Conservation (phyloP, 2,329 filamentous ascomycete species). For the Pseudomassariella vexata region DNA sequence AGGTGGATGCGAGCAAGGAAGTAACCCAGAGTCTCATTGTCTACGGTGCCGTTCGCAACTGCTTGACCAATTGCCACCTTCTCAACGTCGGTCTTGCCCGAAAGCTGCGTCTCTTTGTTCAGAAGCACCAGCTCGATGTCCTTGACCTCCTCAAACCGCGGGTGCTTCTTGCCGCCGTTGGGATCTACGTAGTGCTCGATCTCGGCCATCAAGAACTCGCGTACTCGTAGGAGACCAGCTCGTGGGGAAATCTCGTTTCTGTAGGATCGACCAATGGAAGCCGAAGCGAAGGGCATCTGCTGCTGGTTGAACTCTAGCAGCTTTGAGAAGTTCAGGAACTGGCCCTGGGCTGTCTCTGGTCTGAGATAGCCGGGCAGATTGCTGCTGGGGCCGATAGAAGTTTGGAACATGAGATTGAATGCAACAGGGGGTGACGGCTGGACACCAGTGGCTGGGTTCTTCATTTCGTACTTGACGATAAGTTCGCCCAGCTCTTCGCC, state of each 20-base stretch:
- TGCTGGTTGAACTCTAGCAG: slow-evolving; percentile 94
- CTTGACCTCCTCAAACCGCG: slow-evolving; percentile 79
- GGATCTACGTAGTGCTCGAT: slow-evolving; percentile 99
- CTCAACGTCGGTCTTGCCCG: slow-evolving; percentile 72
- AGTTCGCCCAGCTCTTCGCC: slow-evolving; percentile 80
- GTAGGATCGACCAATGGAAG: slow-evolving; percentile 96
- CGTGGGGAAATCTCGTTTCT: slow-evolving; percentile 96
- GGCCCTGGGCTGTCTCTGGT: slow-evolving; percentile 94
- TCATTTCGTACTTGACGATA: slow-evolving; percentile 87
- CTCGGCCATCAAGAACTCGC: slow-evolving; percentile 98
- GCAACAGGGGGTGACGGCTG: slow-evolving; percentile 75
- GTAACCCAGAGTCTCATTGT: slow-evolving; percentile 97
- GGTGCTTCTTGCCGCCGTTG: slow-evolving; percentile 88
- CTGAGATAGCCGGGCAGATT: slow-evolving; percentile 80
- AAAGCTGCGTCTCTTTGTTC: slow-evolving; percentile 77
- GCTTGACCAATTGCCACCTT: slow-evolving; percentile 79
- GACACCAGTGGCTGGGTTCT: slow-evolving; percentile 74
- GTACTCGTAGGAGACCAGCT: slow-evolving; percentile 83
- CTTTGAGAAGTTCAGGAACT: slow-evolving; percentile 82
- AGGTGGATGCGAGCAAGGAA: slow-evolving; percentile 91
- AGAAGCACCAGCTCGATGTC: slow-evolving; percentile 79
- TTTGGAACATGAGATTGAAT: slow-evolving; percentile 99
- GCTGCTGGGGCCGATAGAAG: slow-evolving; percentile 85
- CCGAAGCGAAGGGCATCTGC: slow-evolving; percentile 93
- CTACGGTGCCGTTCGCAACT: slow-evolving; percentile 74